phyloP scores from a whole-genome alignment of 768 basidiomycete species.

The Rhodotorula paludigena region DNA sequence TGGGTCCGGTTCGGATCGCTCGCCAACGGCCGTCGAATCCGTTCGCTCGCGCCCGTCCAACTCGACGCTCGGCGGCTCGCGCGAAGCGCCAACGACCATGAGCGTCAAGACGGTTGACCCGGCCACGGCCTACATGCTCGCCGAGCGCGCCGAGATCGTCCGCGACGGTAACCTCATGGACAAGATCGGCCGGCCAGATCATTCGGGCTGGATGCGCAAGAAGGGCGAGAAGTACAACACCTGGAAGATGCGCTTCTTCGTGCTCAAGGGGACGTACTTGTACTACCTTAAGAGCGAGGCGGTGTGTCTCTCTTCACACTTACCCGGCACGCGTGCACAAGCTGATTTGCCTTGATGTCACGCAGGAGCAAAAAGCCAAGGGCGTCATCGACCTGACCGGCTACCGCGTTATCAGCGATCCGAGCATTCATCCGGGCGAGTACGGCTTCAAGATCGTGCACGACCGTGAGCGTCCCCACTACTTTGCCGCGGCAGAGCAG shows the following conservation, averaged over 20 bases:
- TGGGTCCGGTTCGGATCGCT: conserved; percentile 13
- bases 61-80: conserved; percentile 8
- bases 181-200: conserved; percentile 85
- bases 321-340: no score
- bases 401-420: conserved; percentile 88
- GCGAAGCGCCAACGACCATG: conserved; percentile 35
- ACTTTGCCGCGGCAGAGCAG: conserved; percentile 87
- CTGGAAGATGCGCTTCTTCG: conserved; percentile 88
- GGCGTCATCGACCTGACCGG: conserved; percentile 89
- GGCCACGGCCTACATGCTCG: conserved; percentile 19
- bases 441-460: conserved; percentile 95
- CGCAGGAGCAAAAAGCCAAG: conserved; percentile 86
- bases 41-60: conserved; percentile 20
- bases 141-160: conserved; percentile 9
- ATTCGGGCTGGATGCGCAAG: conserved; percentile 92
- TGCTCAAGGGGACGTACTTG: conserved; percentile 84
- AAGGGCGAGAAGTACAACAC: conserved; percentile 84
- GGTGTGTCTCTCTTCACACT: conserved; percentile 40
- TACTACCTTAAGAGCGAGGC: conserved; percentile 73
- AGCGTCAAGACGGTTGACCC: conserved; percentile 24
- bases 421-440: conserved; percentile 76
- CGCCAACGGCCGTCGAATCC: conserved; percentile 6
- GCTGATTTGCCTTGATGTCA: no score
- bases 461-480: conserved; percentile 78
- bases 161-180: conserved; percentile 62